Evolutionary conservation across 2,329 filamentous ascomycete genomes (phyloP), one percentile per base, ranked within the genome.

Genomic region (Calonectria fujianensis): DNA sequence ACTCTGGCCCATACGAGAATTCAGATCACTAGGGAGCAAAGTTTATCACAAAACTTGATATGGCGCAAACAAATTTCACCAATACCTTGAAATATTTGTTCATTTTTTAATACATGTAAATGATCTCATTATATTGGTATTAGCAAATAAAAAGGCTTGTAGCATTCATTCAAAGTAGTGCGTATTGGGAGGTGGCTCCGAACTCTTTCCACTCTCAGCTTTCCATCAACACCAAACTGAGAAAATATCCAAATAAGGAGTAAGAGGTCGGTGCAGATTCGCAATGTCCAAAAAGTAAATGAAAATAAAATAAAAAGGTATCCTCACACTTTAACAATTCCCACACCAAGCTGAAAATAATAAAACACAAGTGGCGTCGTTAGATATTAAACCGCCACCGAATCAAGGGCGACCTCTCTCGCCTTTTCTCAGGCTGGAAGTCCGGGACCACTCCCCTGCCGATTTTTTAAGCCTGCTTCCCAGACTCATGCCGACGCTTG

Each of bases 401-500:
- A 48, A 75, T 77, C 65, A 77, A 10, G 68, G 68, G 67, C 74
- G 74, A 69, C 77, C 81, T 54, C 81, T 78, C 32, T 80, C 81
- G 32, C 45, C 84, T 73, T 83, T 85, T 69, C 84, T 84, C 70
- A 87, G 59, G 74, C 85, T 87, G 24, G 87, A 85, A 29, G 86
- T 84, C 65, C 88, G 85, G 14, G 87, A 87, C 86, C 87, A 88
- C 10, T 85, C 83, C 1, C 86, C 87, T 1, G 88, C 86, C 32
- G 87, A 87, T 76, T 87, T 89, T 80, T 87, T 88, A 29, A 91
- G 80, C 78, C 89, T 85, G 45, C 74, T 80, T 7, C 88, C 89
- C 50, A 91, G 82, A 68, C 88, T 90, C 78, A 91, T 82, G 69
- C 85, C 84, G 13, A 89, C 88, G 27, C 83, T 80, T 13, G 81